Evolutionary conservation across 352 stramenopile species (phyloP).

Genomic region (Globisporangium viniferum): DNA sequence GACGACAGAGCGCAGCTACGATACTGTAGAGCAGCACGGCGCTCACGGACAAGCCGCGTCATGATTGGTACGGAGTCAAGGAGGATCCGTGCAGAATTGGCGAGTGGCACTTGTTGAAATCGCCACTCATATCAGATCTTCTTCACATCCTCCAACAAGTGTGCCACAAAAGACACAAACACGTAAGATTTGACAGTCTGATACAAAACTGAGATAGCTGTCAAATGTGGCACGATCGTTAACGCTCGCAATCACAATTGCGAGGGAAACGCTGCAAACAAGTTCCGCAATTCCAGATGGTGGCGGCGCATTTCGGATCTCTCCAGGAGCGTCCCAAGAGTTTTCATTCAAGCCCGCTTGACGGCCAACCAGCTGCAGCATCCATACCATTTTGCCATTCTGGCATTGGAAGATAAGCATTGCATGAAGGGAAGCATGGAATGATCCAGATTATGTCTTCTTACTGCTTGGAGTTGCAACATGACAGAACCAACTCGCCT

Average conservation of each 20-base stretch:
- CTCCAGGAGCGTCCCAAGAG: not conserved
- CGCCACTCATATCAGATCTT: not conserved
- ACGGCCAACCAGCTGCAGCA: not conserved
- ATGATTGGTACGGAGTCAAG: not conserved
- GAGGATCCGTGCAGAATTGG: slow-evolving; percentile 1
- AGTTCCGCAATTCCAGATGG: not conserved
- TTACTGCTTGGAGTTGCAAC: too few species aligned
- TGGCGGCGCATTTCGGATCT: not conserved
- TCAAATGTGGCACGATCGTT: not conserved
- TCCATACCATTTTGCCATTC: not conserved
- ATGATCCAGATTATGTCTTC: too few species aligned
- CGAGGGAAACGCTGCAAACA: not conserved
- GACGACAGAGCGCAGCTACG: too few species aligned
- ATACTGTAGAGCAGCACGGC: too few species aligned
- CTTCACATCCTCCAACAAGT: too few species aligned
- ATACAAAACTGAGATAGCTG: not conserved
- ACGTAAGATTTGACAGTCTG: not conserved
- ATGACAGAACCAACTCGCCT: too few species aligned
- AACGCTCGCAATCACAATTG: too few species aligned
- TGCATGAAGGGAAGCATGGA: too few species aligned
- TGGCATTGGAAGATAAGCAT: too few species aligned
- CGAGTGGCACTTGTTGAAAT: not conserved
- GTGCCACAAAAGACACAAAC: not conserved
- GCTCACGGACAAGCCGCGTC: too few species aligned
- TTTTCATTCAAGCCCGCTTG: not conserved